Evolutionary conservation across 805 yeast species (phyloP).

Genomic region (Clavispora fructus): DNA sequence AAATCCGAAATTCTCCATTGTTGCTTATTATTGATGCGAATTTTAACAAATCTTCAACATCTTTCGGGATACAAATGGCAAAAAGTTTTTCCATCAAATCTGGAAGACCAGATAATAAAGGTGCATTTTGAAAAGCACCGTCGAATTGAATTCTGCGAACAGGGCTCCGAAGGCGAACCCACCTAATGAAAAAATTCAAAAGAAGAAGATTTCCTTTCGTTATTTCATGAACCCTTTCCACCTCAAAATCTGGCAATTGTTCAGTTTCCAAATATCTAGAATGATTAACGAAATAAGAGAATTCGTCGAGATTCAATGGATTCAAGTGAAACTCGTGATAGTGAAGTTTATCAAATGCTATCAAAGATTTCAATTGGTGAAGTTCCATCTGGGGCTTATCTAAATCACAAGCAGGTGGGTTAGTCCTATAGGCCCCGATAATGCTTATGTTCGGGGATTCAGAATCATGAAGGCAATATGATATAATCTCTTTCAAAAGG

Average conservation of each 20-base stretch:
- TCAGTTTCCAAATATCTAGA: not conserved
- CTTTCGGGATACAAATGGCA: conserved; percentile 13
- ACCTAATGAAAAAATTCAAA: conserved; percentile 8
- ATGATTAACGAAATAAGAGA: conserved; percentile 2
- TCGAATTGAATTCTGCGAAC: not conserved
- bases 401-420: not conserved
- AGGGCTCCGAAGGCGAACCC: not conserved
- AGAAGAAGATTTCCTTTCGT: conserved; percentile 16
- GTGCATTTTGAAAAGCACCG: not conserved
- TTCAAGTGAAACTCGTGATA: conserved; percentile 9
- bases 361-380: not conserved
- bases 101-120: not conserved
- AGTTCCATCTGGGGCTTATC: conserved; percentile 2
- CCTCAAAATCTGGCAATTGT: not conserved
- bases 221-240: conserved; percentile 5
- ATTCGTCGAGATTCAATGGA: conserved; percentile 4
- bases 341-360: conserved; percentile 4
- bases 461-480: conserved; percentile 7
- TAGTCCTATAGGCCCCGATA: conserved; percentile 3
- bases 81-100: conserved; percentile 10
- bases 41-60: conserved; percentile 22
- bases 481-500: conserved; percentile 24
- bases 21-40: conserved; percentile 39
- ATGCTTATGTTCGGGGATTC: conserved; percentile 3
- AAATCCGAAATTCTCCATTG: conserved; percentile 30